A percentile compares a stretch with the other conserved stretches of the same genome.
phyloP scores from a whole-genome alignment of 2,329 filamentous ascomycete species.

The Leptographium procerum region DNA sequence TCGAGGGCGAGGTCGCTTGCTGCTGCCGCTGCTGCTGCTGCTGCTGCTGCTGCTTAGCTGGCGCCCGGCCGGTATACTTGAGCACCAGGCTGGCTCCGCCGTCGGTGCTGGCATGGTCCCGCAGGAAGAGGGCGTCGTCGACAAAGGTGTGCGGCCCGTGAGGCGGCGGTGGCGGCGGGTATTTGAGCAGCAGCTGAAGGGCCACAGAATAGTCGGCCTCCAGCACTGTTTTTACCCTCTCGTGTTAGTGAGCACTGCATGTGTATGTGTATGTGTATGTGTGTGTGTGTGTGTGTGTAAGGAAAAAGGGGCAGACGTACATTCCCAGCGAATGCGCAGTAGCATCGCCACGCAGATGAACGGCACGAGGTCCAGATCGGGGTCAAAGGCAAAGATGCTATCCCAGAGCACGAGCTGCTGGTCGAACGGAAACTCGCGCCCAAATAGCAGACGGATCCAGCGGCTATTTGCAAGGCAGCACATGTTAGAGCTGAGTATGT shows the following conservation, averaged over 20 bases:
- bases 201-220: conserved; percentile 81
- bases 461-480: conserved; percentile 52
- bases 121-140: conserved; percentile 69
- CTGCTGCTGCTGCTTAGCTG: not conserved
- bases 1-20: conserved; percentile 8
- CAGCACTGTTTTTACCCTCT: conserved; percentile 53
- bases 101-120: conserved; percentile 47
- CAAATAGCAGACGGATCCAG: conserved; percentile 89
- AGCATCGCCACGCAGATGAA: conserved; percentile 92
- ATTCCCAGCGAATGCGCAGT: conserved; percentile 77
- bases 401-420: conserved; percentile 84
- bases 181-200: conserved; percentile 71
- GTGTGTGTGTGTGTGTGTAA: too few relatives aligned
- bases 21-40: too few relatives aligned
- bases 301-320: conserved; percentile 30
- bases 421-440: conserved; percentile 83
- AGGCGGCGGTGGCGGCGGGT: conserved; percentile 54
- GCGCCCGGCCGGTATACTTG: conserved; percentile 53
- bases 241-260: too few relatives aligned
- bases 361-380: conserved; percentile 69
- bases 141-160: conserved; percentile 69
- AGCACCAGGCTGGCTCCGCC: conserved; percentile 56
- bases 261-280: too few relatives aligned
- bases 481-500: too few relatives aligned
- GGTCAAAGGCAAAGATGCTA: conserved; percentile 75